Conservation (phyloP, 345 rosid genomes). For the Lepidium aucheri region DNA sequence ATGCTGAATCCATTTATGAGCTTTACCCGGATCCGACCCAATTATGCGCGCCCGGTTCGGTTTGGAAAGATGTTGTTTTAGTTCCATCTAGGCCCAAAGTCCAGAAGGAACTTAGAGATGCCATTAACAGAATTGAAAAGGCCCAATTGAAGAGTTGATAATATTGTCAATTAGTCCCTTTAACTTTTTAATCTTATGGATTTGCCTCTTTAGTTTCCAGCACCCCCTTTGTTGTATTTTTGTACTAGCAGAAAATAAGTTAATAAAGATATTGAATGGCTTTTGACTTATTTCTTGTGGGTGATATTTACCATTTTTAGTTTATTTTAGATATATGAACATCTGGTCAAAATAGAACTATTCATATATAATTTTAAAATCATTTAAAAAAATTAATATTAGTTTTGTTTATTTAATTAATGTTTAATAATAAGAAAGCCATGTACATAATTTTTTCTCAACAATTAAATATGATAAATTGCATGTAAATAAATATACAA, state of each 20-base stretch:
- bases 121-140: constrained; percentile 40
- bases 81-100: constrained; percentile 37
- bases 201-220: background rate
- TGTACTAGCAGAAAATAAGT: background rate
- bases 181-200: background rate
- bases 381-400: too few species aligned
- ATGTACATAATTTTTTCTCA: too few species aligned
- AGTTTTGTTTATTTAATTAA: too few species aligned
- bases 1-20: constrained; percentile 61
- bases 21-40: constrained; percentile 44
- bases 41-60: constrained; percentile 40
- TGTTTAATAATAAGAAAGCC: too few species aligned
- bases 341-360: too few species aligned
- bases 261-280: background rate
- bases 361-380: too few species aligned
- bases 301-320: too few species aligned
- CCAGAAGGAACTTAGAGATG: constrained; percentile 36
- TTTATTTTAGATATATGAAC: too few species aligned
- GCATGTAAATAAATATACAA: too few species aligned
- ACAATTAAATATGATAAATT: too few species aligned
- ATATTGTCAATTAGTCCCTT: constrained; percentile 2
- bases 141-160: background rate
- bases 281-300: too few species aligned
- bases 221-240: background rate
- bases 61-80: constrained; percentile 52